Base-by-base conservation (phyloP, 371 early-diverging fungal genomes). In the Mortierella sp. region DNA sequence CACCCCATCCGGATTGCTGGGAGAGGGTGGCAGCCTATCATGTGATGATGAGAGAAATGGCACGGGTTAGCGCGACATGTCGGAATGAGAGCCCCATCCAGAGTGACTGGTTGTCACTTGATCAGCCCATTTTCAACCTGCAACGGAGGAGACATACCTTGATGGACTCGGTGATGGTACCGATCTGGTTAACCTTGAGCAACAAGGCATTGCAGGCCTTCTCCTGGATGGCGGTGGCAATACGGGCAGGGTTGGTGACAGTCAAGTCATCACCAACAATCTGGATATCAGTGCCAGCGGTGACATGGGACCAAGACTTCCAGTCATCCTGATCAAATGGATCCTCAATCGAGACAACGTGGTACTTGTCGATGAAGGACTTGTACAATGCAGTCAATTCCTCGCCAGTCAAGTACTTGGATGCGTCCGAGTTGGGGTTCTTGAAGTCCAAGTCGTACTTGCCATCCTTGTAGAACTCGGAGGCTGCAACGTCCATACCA, bases 241-340 rank as follows among this genome's bases (percentile, higher is more conserved):
- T 97, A 74, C 98, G 94, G 59, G 86, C 77, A 45, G 97, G 95
- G 91, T 99, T 98, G 86, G 99, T 98, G 71, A 99, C 99, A 44
- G 96, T 92, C 80, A 99, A 86, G 81, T 99, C 99, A 84, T 99
- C 99, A 72, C 98, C 99, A 67, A 99, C 98, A 70, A 99, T 93
- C 83, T 96, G 97, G 79, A 84, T 85, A 63, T 85, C 86, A 57
- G 88, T 85, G 40, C 86, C 80, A 28, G 76, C 81, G 57, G 83
- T 86, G 57, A 99, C 88, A 79, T 88, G 90, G 77, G 85, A 78
- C 95, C 97, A 99, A 70, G 94, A 90, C 44, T 87, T 90, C 92
- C 92, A 97, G 87, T 99, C 99, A 85, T 97, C 97, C 89, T 99
- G 99, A 82, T 96, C 98, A 78, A 99, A 99, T 62, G 99, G 99